Evolutionary conservation across 768 basidiomycete species (phyloP).

Genomic region (Tricholoma terreum): DNA sequence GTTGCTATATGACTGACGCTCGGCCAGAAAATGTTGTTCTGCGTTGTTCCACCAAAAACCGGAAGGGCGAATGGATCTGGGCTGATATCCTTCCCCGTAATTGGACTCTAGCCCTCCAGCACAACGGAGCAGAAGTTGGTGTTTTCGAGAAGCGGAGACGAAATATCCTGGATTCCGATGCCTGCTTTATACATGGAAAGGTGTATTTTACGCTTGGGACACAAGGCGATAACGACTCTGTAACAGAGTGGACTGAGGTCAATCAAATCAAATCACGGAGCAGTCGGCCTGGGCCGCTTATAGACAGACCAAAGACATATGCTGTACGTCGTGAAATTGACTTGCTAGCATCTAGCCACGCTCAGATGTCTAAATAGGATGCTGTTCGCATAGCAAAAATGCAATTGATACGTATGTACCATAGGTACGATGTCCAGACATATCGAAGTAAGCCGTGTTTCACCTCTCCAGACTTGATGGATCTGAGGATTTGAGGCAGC

Average conservation of each 20-base stretch:
- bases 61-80: conserved; percentile 13
- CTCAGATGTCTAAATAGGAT: not conserved
- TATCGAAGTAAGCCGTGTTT: not conserved
- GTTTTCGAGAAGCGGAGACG: conserved; percentile 4
- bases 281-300: not conserved
- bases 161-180: not conserved
- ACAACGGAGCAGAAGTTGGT: conserved; percentile 6
- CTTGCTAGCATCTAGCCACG: not conserved
- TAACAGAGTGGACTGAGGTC: not conserved
- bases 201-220: not conserved
- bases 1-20: not conserved
- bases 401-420: not conserved
- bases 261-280: not conserved
- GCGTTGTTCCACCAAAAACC: conserved; percentile 10
- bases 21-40: conserved; percentile 6
- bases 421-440: no score
- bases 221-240: not conserved
- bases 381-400: not conserved
- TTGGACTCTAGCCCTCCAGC: conserved; percentile 6
- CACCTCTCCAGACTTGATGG: not conserved
- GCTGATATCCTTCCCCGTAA: conserved; percentile 13
- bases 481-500: not conserved
- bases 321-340: not conserved
- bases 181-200: not conserved
- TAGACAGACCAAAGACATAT: not conserved